Percentiles rank a stretch among this genome's conserved stretches.
Evolutionary conservation across 805 yeast genomes (phyloP).

Genomic region (Suhomyces canberraensis): DNA sequence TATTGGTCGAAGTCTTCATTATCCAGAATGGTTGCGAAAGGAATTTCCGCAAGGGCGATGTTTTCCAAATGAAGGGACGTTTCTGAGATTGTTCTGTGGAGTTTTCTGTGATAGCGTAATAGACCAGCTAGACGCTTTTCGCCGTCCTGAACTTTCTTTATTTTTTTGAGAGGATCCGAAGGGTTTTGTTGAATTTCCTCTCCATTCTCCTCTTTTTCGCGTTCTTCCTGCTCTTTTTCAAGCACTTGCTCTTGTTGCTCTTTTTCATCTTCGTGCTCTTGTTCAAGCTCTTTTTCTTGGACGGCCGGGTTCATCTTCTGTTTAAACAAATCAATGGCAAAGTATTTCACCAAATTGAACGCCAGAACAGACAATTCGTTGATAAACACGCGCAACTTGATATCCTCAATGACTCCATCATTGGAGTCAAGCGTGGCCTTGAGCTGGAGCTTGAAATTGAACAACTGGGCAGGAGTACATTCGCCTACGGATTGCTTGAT

Average conservation of each 20-base stretch:
- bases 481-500: conserved; percentile 9
- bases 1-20: conserved; percentile 20
- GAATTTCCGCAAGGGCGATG: conserved; percentile 23
- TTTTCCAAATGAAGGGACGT: conserved; percentile 27
- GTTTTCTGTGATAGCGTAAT: conserved; percentile 13
- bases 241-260: background rate
- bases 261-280: background rate
- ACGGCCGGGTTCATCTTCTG: background rate
- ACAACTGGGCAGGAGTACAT: conserved; percentile 2
- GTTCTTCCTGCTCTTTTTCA: background rate
- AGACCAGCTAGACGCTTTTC: conserved; percentile 4
- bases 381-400: conserved; percentile 17
- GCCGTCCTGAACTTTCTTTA: too few species aligned
- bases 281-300: background rate
- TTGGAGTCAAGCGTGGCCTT: conserved; percentile 14
- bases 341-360: conserved; percentile 18
- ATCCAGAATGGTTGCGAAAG: conserved; percentile 25
- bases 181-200: background rate
- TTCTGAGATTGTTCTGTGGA: conserved; percentile 22
- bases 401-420: conserved; percentile 17
- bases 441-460: conserved; percentile 13
- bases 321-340: conserved; percentile 8
- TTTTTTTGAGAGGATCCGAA: background rate
- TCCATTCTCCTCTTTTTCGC: background rate
- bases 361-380: conserved; percentile 22